phyloP scores from a whole-genome alignment of 768 basidiomycete genomes.

The Cyclocybe cylindracea region DNA sequence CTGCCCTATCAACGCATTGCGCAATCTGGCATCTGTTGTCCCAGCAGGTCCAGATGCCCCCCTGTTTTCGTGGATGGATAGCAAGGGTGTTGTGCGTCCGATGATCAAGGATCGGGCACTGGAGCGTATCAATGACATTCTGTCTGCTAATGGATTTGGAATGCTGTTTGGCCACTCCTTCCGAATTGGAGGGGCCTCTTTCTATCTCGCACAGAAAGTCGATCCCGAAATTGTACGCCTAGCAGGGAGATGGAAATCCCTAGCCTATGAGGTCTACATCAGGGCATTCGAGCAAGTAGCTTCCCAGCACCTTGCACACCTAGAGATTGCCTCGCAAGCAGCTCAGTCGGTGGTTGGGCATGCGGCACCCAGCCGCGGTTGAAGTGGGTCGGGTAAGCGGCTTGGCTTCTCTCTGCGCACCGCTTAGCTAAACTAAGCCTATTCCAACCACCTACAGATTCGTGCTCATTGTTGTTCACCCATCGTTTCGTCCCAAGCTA shows the following conservation, averaged over 20 bases:
- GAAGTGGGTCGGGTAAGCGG: constrained; percentile 5
- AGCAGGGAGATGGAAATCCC: constrained; percentile 37
- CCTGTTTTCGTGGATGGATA: constrained; percentile 37
- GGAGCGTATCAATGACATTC: constrained; percentile 27
- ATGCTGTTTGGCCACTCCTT: constrained; percentile 42
- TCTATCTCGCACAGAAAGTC: constrained; percentile 29
- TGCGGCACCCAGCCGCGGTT: too few relatives aligned
- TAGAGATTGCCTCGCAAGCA: too few relatives aligned
- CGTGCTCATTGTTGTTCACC: too few relatives aligned
- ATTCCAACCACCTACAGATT: too few relatives aligned
- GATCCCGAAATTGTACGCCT: constrained; percentile 35
- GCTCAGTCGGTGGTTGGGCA: too few relatives aligned
- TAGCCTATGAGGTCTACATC: constrained; percentile 41
- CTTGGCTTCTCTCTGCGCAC: neutral
- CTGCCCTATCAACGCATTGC: constrained; percentile 30
- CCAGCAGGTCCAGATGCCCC: constrained; percentile 28
- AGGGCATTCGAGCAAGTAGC: constrained; percentile 35
- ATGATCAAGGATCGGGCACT: constrained; percentile 29
- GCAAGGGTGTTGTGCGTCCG: constrained; percentile 21
- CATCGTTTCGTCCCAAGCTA: too few relatives aligned
- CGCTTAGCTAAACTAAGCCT: too few relatives aligned
- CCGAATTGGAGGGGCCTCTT: constrained; percentile 41
- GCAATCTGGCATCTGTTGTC: constrained; percentile 25
- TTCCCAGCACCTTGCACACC: constrained; percentile 19
- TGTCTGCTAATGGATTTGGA: constrained; percentile 24